phyloP scores from a whole-genome alignment of 1,284 basidiomycete genomes.

The Blastosporella zonata region DNA sequence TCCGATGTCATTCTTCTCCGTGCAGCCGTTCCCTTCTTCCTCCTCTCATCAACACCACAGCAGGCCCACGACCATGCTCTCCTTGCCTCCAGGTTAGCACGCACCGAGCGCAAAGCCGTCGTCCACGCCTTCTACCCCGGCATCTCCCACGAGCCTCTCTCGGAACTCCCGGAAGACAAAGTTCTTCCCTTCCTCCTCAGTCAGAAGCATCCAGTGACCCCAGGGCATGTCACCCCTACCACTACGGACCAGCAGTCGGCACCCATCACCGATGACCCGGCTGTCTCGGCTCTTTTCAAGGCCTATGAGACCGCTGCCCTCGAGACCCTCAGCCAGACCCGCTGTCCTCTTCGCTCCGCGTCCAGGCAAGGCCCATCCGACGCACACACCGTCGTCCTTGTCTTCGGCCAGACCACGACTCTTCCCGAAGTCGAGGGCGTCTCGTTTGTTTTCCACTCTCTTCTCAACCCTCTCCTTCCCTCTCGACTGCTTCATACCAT shows the following conservation, averaged over 20 bases:
- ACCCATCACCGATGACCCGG: conserved; percentile 20
- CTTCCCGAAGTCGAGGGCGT: conserved; percentile 52
- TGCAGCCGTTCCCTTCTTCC: conserved; percentile 56
- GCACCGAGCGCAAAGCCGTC: conserved; percentile 47
- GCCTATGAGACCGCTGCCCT: conserved; percentile 64
- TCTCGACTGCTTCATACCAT: conserved; percentile 65
- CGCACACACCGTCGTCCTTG: conserved; percentile 68
- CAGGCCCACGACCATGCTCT: conserved; percentile 74
- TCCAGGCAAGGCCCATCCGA: conserved; percentile 43
- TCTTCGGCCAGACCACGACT: conserved; percentile 58
- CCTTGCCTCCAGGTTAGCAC: conserved; percentile 51
- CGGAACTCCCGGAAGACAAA: conserved; percentile 55
- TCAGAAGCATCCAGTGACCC: conserved; percentile 31
- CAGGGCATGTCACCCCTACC: conserved; percentile 26
- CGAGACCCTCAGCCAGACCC: conserved; percentile 59
- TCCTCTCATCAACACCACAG: conserved; percentile 60
- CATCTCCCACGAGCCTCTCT: conserved; percentile 34
- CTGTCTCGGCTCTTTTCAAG: conserved; percentile 39
- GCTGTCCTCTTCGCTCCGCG: conserved; percentile 59
- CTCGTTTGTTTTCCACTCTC: conserved; percentile 64
- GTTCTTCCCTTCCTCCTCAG: conserved; percentile 57
- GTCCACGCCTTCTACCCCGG: conserved; percentile 75
- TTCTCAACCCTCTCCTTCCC: conserved; percentile 75
- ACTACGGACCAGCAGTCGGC: conserved; percentile 10
- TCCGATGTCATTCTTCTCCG: conserved; percentile 57